phyloP scores from a whole-genome alignment of 768 basidiomycete genomes.

The Calocybe indica region DNA sequence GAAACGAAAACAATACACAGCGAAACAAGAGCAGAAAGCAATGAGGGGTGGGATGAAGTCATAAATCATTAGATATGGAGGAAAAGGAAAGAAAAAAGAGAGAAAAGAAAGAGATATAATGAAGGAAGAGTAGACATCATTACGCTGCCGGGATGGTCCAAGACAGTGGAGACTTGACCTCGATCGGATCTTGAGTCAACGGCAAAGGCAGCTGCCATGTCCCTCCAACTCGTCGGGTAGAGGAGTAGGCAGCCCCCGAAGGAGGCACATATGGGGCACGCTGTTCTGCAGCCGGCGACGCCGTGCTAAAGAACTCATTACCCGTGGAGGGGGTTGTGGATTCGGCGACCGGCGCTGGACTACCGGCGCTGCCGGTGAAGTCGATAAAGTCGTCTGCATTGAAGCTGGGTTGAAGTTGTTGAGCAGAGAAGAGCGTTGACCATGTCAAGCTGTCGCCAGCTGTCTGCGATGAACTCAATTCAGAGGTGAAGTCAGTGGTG shows the following conservation, averaged over 20 bases:
- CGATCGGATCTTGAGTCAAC: conserved; percentile 16
- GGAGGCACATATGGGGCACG: conserved; percentile 43
- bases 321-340: no score
- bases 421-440: no score
- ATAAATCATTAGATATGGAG: neutral
- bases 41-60: neutral
- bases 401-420: no score
- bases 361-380: no score
- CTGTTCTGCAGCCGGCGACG: conserved; percentile 1
- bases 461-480: no score
- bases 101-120: neutral
- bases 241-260: conserved; percentile 42
- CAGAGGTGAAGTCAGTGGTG: no score
- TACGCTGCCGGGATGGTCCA: conserved; percentile 20
- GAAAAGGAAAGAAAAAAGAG: no score
- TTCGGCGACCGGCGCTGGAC: no score
- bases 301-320: no score
- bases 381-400: no score
- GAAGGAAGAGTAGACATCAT: neutral
- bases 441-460: no score
- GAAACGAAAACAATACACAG: neutral
- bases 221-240: conserved; percentile 48
- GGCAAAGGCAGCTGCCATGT: conserved; percentile 35
- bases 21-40: neutral
- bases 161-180: conserved; percentile 20